phyloP scores from a whole-genome alignment of 495 filamentous ascomycete genomes.

The Tuber aestivum region DNA sequence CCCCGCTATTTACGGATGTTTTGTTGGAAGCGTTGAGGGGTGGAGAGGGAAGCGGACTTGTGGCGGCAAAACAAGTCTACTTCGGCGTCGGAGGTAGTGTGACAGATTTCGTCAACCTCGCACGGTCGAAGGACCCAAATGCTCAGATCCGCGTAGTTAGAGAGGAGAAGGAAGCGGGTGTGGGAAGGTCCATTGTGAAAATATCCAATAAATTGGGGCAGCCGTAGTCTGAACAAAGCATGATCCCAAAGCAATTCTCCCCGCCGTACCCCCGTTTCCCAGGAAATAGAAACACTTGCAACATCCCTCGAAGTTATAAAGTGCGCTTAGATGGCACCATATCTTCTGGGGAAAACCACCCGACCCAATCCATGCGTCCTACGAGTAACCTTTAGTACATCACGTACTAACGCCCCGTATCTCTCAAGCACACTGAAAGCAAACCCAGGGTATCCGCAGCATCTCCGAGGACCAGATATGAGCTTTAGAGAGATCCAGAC shows the following conservation, averaged over 20 bases:
- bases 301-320: background rate
- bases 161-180: slow-evolving; percentile 52
- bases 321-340: background rate
- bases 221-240: background rate
- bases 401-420: background rate
- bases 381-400: background rate
- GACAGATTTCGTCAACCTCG: slow-evolving; percentile 70
- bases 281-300: background rate
- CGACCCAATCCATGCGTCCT: background rate
- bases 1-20: slow-evolving; percentile 66
- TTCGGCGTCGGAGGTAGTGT: slow-evolving; percentile 94
- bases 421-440: background rate
- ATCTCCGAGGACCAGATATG: background rate
- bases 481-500: background rate
- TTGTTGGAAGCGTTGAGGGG: slow-evolving; percentile 50
- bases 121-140: slow-evolving; percentile 50
- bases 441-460: background rate
- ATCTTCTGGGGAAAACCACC: background rate
- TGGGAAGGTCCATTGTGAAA: slow-evolving; percentile 38
- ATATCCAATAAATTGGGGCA: slow-evolving; percentile 9
- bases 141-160: slow-evolving; percentile 49
- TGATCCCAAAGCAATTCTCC: background rate
- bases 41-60: slow-evolving; percentile 54
- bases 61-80: slow-evolving; percentile 89
- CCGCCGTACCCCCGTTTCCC: background rate